Base-by-base conservation (phyloP, 1,284 basidiomycete species). In the Neotropicomus parvogracilis region DNA sequence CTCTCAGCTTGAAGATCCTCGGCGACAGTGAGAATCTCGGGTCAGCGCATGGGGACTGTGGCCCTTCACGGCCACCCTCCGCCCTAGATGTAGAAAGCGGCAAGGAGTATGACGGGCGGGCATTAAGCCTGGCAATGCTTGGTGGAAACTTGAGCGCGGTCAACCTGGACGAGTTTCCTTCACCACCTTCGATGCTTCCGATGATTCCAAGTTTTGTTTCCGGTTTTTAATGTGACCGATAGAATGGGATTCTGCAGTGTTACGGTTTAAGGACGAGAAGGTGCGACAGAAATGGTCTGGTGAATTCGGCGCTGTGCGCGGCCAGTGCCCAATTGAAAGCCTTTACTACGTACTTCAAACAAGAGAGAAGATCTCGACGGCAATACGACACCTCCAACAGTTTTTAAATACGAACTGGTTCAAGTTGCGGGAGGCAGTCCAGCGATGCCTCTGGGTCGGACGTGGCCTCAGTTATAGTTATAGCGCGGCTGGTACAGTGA, bases 121-220 rank as follows among this genome's bases (percentile, higher is more conserved):
- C 67, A 56, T n/a, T 60, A 46, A 52, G 47, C 44, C 54, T 75
- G 21, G 55, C 54, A 17, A 69, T 68, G 26, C 43, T 71, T 19
- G 59, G 54, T 20, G 71, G 65, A 14, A 64, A 56, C 19, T 54
- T 64, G n/a, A 75, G 70, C 49, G 69, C 60, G 28, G 56, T 75
- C 26, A 63, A 73, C 48, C 60, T 78, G 41, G 64, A 67, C 51
- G 69, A 74, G 40, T 77, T 77, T 56, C 75, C 75, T 19, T 57
- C 69, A 2, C 74, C 75, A 2, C 75, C 74, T 31, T 61, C 64
- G 36, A 53, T 56, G 40, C 64, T 68, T 46, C 64, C 62, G 2
- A 32, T 58, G 54, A 66, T 67, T 45, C 65, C 65, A 14, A 65
- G 60, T 54, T 47, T 62, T 39, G 53, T 63, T 44, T 66, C 62